phyloP scores from a whole-genome alignment of 345 rosid species.

The Euclidium syriacum region DNA sequence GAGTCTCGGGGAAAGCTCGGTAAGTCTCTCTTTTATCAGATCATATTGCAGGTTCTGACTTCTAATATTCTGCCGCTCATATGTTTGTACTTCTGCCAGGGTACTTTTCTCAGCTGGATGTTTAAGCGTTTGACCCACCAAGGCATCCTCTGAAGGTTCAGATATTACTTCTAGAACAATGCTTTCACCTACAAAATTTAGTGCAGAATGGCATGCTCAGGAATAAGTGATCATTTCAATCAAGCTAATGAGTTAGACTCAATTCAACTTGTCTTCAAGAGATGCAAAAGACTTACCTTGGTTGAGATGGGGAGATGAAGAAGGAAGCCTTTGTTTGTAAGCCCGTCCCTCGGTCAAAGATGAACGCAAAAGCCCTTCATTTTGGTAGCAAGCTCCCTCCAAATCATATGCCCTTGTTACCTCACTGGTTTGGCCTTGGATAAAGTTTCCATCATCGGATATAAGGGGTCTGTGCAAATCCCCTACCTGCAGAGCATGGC shows the following conservation, averaged over 20 bases:
- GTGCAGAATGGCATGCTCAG: not conserved
- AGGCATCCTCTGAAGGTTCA: slow-evolving; percentile 48
- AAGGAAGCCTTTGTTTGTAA: slow-evolving; percentile 62
- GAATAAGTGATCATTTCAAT: not conserved
- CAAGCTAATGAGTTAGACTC: not conserved
- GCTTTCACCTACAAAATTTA: slow-evolving; percentile 50
- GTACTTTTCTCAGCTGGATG: slow-evolving; percentile 32
- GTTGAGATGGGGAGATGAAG: slow-evolving; percentile 40
- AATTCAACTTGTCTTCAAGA: not conserved
- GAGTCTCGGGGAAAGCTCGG: slow-evolving; percentile 32
- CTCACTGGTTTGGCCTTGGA: slow-evolving; percentile 48
- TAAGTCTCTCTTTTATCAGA: slow-evolving; percentile 33
- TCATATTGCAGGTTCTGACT: slow-evolving; percentile 25
- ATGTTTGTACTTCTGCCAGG: slow-evolving; percentile 40
- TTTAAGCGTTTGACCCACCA: slow-evolving; percentile 67
- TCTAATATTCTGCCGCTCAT: slow-evolving; percentile 34
- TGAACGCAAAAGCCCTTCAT: slow-evolving; percentile 50
- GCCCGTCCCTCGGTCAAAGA: slow-evolving; percentile 49
- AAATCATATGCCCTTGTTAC: slow-evolving; percentile 50
- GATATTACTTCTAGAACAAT: slow-evolving; percentile 53
- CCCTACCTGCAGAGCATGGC: slow-evolving; percentile 36
- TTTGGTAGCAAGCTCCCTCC: slow-evolving; percentile 65
- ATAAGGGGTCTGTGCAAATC: slow-evolving; percentile 78
- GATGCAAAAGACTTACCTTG: slow-evolving; percentile 36
- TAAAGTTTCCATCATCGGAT: slow-evolving; percentile 39